Evolutionary conservation across 148 eudicot species (phyloP), one percentile per base, ranked within the genome.

Genomic region (Rhododendron molle): DNA sequence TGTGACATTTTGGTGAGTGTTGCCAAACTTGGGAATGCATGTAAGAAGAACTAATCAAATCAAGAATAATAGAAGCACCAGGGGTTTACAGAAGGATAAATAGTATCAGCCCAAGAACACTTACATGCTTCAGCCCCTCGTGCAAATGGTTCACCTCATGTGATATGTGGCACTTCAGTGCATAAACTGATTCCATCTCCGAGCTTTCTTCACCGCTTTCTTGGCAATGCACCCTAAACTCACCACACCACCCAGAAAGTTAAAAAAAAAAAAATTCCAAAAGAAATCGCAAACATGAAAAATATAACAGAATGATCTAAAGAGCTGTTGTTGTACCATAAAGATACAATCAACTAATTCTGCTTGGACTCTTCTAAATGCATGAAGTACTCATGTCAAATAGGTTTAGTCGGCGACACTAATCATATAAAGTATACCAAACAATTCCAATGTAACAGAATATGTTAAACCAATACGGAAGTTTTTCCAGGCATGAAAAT

Each of bases 131-230:
- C 78, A 97, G 85, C 83, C 99, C 99, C 87, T 97, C 99, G 16
- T 97, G 98, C 83, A 97, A 92, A 90, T 97, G 99, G 86, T 97
- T 97, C 87, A 97, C 99, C 85, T 97, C 99, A 0, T 94, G 98
- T 6, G 99, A 97, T 89, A 97, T 97, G 88, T 95, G 99, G 88
- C 99, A 97, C 88, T 95, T 97, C 47, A 97, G 93, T 43, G 98
- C 91, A 91, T 94, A 93, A 4, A 97, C 94, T 5, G 96, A 89
- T 86, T 97, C 99, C 44, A 79, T 87, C 88, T 97, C 99, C 28
- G 93, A 92, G 88, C 94, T 97, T 92, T 97, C 99, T 85, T 97
- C 98, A 40, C 99, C 96, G 88, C 98, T 97, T 94, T 97, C 99
- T 88, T 91, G 93, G 89, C 99, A 97, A 86, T 97, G 91, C 83